These are phyloP conservation scores for Pyrus hybrid DNA, from an alignment of 331 rosid species.

Conservation along the genomic window DNA sequence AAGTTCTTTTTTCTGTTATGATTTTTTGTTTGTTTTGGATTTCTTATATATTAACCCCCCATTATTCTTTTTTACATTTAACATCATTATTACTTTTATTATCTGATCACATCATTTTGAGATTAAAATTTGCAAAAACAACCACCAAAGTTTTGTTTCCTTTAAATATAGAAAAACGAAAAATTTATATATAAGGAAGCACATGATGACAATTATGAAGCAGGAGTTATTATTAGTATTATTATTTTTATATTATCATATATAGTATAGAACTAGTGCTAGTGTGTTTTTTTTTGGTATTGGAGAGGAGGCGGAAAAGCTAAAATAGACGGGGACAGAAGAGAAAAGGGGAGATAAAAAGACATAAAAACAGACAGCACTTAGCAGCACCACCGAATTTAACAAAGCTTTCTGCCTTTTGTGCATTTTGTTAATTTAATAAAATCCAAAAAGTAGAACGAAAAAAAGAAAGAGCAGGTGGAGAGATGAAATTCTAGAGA, in stretches of 20 bases:
- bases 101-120: too few species aligned
- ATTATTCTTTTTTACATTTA: too few species aligned
- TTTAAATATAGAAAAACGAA: too few species aligned
- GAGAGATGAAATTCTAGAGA: constrained; percentile 18
- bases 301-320: not conserved
- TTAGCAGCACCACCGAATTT: not conserved
- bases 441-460: not conserved
- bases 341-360: constrained; percentile 20
- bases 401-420: not conserved
- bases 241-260: not conserved
- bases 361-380: not conserved
- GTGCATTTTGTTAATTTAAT: not conserved
- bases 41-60: too few species aligned
- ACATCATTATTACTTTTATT: not conserved
- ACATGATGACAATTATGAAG: too few species aligned
- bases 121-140: too few species aligned
- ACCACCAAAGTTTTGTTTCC: too few species aligned
- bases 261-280: not conserved
- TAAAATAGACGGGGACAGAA: not conserved
- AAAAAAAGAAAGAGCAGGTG: not conserved
- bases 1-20: not conserved
- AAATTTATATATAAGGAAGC: too few species aligned
- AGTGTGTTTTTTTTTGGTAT: too few species aligned
- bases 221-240: not conserved
- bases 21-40: not conserved